A percentile compares a stretch with the other conserved stretches of the same genome.
Conservation (phyloP, 306 rosid genomes). For the Inga laurina region DNA sequence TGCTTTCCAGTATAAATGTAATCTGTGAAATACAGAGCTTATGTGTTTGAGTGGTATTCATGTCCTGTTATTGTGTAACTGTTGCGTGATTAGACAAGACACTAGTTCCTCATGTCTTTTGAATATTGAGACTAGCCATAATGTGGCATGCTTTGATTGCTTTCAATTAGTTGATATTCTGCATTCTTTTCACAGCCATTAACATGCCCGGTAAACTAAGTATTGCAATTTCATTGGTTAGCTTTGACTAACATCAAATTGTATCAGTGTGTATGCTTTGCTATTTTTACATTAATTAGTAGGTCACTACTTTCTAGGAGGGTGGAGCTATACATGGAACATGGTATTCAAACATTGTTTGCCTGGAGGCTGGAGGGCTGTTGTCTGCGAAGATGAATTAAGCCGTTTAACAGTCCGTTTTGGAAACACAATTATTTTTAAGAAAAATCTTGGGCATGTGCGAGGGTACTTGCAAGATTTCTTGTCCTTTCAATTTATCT, state of each 20-base stretch:
- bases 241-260: neutral
- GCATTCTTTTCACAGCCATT: neutral
- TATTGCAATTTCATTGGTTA: neutral
- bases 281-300: neutral
- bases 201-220: neutral
- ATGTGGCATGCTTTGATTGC: neutral
- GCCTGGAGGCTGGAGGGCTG: neutral
- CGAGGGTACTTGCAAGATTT: neutral
- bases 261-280: neutral
- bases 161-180: neutral
- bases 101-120: slow-evolving; percentile 30
- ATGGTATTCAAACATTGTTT: neutral
- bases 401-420: neutral
- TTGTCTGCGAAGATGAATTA: neutral
- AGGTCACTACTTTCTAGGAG: neutral
- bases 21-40: slow-evolving; percentile 38
- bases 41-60: slow-evolving; percentile 42
- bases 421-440: neutral
- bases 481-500: neutral
- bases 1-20: slow-evolving; percentile 43
- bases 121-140: slow-evolving; percentile 34
- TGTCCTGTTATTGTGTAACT: slow-evolving; percentile 32
- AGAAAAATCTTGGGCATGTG: neutral
- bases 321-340: neutral
- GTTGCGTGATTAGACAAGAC: slow-evolving; percentile 39